Evolutionary conservation across 208 protist species (phyloP), one percentile per base, ranked within the genome.

Genomic region (Acanthamoeba sp.): DNA sequence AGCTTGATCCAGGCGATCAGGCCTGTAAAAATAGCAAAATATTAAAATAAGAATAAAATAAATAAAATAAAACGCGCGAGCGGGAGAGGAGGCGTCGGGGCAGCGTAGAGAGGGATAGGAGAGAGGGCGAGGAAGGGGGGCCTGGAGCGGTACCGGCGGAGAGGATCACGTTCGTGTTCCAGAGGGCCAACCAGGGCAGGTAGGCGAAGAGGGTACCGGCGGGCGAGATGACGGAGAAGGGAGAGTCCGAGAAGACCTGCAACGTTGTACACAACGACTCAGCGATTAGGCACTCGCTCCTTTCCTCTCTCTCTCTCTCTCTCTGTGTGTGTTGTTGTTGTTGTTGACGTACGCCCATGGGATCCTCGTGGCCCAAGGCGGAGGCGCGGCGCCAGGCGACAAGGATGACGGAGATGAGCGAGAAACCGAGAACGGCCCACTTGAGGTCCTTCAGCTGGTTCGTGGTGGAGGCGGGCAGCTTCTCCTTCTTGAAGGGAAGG

Each of bases 151-250:
- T 88, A 94, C 91, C 91, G n/a, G 59, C 73, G 64, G 71, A n/a
- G 42, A 34, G 27, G 45, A 94, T 27, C 45, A 55, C 91, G 32
- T 91, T 88, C 18, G 62, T 36, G 45, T 94, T 94, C 91, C 91
- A 94, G 24, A 94, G 18, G 32, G 34, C 52, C 57, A 91, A 32
- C 91, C 91, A 94, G 27, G 91, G 91, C 22, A 94, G 52, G 84
- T 90, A 94, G 52, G 91, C 91, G 40, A 94, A 94, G 36, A 94
- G 59, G 40, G 91, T 94, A 29, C 29, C 24, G 84, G 69, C 45
- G 36, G 91, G 91, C 22, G 91, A 94, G 55, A 94, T 84, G 38
- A 94, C 91, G 59, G 73, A 76, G 64, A 94, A 94, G 32, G 91
- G 91, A 18, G 52, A 57, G n/a, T 87, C 73, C 38, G 80, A 78